phyloP scores from a whole-genome alignment of 371 early-diverging fungal genomes.

The Mortierella polycephala region DNA sequence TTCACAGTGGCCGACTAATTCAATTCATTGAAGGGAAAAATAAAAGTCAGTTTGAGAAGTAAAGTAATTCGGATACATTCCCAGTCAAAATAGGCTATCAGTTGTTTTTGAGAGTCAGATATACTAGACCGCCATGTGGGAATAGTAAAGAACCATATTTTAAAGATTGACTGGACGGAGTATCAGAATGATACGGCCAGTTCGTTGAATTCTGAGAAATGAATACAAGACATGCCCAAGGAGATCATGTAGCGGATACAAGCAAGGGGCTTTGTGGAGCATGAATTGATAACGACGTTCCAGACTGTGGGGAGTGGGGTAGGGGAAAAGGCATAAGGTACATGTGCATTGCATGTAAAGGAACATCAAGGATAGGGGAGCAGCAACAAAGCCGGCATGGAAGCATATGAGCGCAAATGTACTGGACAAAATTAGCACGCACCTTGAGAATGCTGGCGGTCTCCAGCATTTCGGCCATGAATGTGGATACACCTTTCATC shows the following conservation, averaged over 20 bases:
- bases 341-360: not conserved
- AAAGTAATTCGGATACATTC: not conserved
- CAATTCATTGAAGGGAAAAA: not conserved
- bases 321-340: not conserved
- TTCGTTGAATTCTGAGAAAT: too few species aligned
- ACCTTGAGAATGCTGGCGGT: constrained; percentile 93
- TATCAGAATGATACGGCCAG: too few species aligned
- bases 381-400: not conserved
- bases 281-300: too few species aligned
- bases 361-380: not conserved
- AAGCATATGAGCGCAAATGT: not conserved
- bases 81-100: not conserved
- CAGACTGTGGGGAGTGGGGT: too few species aligned
- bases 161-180: too few species aligned
- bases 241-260: not conserved
- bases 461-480: constrained; percentile 99
- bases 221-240: too few species aligned
- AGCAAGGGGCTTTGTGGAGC: not conserved
- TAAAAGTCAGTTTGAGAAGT: constrained; percentile 2
- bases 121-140: constrained; percentile 23
- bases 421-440: constrained; percentile 10
- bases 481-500: constrained; percentile 95
- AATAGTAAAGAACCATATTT: constrained; percentile 1
- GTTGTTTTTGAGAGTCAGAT: constrained; percentile 9
- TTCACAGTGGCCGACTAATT: constrained; percentile 80